Conservation (phyloP, 139 green algal species). For the Coelastrella sp. region DNA sequence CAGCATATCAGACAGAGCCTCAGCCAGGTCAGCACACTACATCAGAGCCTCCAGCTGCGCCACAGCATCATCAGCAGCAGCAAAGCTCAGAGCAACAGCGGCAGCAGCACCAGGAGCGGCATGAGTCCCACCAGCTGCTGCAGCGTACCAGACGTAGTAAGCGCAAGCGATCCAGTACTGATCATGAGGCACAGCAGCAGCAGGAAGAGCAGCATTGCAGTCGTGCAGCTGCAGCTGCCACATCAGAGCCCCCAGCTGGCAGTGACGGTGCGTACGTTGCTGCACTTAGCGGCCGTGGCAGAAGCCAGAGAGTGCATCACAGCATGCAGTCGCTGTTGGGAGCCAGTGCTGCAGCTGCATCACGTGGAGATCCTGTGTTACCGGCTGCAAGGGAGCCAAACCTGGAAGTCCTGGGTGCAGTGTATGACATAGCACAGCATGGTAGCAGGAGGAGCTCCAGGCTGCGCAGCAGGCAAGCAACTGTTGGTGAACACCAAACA, state of each 20-base stretch:
- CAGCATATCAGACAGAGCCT: neutral
- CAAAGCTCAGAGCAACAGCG: neutral
- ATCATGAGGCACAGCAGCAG: conserved; percentile 4
- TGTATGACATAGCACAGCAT: too few species aligned
- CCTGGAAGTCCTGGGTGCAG: too few species aligned
- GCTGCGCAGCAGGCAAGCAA: too few species aligned
- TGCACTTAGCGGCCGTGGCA: neutral
- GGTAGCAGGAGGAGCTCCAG: too few species aligned
- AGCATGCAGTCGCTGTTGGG: neutral
- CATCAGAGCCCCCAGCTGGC: neutral
- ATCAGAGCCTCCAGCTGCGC: neutral
- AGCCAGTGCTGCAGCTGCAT: conserved; percentile 1
- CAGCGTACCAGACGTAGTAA: conserved; percentile 14
- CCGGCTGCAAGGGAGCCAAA: too few species aligned
- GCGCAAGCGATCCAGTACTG: conserved; percentile 8
- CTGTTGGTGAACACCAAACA: too few species aligned
- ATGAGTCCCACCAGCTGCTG: neutral
- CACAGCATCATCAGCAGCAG: neutral
- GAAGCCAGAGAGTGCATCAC: neutral
- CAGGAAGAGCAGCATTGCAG: neutral
- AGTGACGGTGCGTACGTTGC: conserved; percentile 25
- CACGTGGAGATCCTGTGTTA: neutral
- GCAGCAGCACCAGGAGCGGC: conserved; percentile 20
- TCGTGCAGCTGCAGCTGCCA: neutral
- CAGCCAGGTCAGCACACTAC: neutral